A percentile compares a stretch with the other conserved stretches of the same genome.
These are phyloP conservation scores for Alternaria arbusti DNA, from an alignment of 2,329 filamentous ascomycete species.

Conservation along the genomic window DNA sequence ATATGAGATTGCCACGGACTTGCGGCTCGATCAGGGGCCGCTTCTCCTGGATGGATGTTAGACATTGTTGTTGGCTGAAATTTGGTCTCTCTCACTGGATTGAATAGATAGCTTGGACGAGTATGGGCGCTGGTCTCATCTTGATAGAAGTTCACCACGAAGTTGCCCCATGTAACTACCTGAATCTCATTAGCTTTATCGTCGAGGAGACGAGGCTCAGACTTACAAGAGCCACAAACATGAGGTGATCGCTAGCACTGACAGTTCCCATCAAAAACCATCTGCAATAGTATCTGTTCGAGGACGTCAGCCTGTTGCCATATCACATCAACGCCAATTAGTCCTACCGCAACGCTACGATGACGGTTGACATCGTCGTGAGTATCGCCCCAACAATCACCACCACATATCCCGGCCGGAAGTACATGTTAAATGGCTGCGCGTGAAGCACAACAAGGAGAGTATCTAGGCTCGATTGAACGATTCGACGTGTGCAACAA, in stretches of 20 bases:
- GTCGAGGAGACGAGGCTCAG: background rate
- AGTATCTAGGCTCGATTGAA: background rate
- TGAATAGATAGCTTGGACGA: constrained; percentile 31
- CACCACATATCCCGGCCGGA: constrained; percentile 43
- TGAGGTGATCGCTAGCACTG: constrained; percentile 43
- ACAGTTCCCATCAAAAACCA: constrained; percentile 40
- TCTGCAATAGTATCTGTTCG: constrained; percentile 43
- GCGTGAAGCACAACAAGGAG: background rate
- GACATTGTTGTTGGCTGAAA: background rate
- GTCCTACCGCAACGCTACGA: constrained; percentile 40
- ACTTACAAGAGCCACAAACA: constrained; percentile 42
- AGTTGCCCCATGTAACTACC: constrained; percentile 46
- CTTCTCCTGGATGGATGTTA: constrained; percentile 35
- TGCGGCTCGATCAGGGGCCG: constrained; percentile 28
- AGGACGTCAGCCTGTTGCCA: constrained; percentile 2
- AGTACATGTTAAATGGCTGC: constrained; percentile 25
- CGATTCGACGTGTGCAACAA: constrained; percentile 1
- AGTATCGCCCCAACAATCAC: constrained; percentile 43
- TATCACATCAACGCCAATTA: background rate
- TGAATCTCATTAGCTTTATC: constrained; percentile 20
- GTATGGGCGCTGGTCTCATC: constrained; percentile 36
- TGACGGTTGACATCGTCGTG: constrained; percentile 44
- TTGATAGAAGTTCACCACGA: constrained; percentile 46
- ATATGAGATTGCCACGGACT: constrained; percentile 37
- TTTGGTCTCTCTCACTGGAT: constrained; percentile 27